Evolutionary conservation across 768 basidiomycete genomes (phyloP).

Genomic region (Pulveroboletus sp.): DNA sequence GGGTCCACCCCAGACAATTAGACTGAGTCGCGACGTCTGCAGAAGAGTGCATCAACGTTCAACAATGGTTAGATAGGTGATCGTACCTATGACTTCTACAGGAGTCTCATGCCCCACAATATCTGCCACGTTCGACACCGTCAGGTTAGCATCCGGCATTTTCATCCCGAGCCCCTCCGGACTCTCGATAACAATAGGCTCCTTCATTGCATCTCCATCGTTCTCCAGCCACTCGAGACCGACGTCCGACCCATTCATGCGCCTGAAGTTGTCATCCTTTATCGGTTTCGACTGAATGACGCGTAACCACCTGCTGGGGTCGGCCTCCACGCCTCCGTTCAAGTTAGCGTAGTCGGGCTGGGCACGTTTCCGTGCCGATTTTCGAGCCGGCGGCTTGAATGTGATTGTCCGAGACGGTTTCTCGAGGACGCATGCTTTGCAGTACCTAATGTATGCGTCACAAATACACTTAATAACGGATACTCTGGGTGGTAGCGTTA

Average conservation of each 20-base stretch:
- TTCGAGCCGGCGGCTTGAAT: constrained; percentile 72
- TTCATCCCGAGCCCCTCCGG: constrained; percentile 86
- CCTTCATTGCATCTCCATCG: constrained; percentile 69
- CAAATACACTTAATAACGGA: constrained; percentile 10
- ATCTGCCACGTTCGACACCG: constrained; percentile 76
- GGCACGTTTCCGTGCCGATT: constrained; percentile 70
- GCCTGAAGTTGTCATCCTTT: constrained; percentile 56
- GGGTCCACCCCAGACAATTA: constrained; percentile 79
- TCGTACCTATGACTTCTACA: constrained; percentile 87
- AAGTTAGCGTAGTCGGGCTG: constrained; percentile 78
- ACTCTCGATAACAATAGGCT: constrained; percentile 76
- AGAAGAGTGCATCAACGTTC: not conserved
- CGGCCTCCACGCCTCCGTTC: constrained; percentile 58
- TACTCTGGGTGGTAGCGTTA: constrained; percentile 10
- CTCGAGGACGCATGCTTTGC: constrained; percentile 53
- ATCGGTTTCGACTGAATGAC: constrained; percentile 67
- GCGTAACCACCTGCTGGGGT: constrained; percentile 58
- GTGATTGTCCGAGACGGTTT: constrained; percentile 65
- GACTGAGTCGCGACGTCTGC: constrained; percentile 87
- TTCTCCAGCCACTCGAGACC: constrained; percentile 68
- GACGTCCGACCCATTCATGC: constrained; percentile 65
- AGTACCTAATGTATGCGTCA: constrained; percentile 52
- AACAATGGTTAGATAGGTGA: not conserved
- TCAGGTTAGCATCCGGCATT: constrained; percentile 70
- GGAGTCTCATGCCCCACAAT: constrained; percentile 72